A percentile compares a stretch with the other conserved stretches of the same genome.
Evolutionary conservation across 768 basidiomycete genomes (phyloP).

Genomic region (Serendipita vermifera): DNA sequence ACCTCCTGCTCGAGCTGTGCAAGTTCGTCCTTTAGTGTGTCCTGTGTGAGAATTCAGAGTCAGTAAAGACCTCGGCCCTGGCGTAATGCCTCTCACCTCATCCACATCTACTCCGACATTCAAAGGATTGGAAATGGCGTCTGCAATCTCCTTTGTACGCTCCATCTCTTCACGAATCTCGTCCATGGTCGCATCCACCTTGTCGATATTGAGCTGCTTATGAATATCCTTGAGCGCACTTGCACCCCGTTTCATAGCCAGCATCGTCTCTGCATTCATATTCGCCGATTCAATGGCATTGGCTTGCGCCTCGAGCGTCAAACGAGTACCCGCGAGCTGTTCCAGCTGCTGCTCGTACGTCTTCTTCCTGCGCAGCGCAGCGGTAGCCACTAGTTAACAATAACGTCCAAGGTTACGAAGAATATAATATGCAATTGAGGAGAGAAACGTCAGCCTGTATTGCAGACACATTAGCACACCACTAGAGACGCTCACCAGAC

Average conservation of each 20-base stretch:
- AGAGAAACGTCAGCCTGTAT: neutral
- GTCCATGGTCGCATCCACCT: slow-evolving; percentile 84
- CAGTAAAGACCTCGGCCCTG: neutral
- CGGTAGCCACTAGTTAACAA: slow-evolving; percentile 53
- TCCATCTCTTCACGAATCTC: slow-evolving; percentile 82
- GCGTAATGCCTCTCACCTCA: slow-evolving; percentile 41
- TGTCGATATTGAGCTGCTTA: slow-evolving; percentile 66
- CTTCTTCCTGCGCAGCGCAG: slow-evolving; percentile 90
- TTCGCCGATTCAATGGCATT: slow-evolving; percentile 96
- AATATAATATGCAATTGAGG: neutral
- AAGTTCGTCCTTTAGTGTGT: slow-evolving; percentile 64
- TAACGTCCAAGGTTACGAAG: slow-evolving; percentile 9
- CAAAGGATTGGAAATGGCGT: slow-evolving; percentile 65
- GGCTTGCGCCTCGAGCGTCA: slow-evolving; percentile 93
- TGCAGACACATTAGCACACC: neutral
- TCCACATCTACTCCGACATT: slow-evolving; percentile 46
- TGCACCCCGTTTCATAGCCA: slow-evolving; percentile 91
- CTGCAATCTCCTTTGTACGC: slow-evolving; percentile 83
- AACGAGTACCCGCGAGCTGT: slow-evolving; percentile 63
- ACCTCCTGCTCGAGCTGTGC: slow-evolving; percentile 32
- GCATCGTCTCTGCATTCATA: slow-evolving; percentile 94
- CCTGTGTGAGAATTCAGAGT: slow-evolving; percentile 32
- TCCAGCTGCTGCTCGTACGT: slow-evolving; percentile 77
- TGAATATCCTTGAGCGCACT: slow-evolving; percentile 84
- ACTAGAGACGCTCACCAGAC: slow-evolving; percentile 50